These are phyloP conservation scores for Metschnikowia similis DNA, from an alignment of 805 yeast genomes.

Conservation along the genomic window DNA sequence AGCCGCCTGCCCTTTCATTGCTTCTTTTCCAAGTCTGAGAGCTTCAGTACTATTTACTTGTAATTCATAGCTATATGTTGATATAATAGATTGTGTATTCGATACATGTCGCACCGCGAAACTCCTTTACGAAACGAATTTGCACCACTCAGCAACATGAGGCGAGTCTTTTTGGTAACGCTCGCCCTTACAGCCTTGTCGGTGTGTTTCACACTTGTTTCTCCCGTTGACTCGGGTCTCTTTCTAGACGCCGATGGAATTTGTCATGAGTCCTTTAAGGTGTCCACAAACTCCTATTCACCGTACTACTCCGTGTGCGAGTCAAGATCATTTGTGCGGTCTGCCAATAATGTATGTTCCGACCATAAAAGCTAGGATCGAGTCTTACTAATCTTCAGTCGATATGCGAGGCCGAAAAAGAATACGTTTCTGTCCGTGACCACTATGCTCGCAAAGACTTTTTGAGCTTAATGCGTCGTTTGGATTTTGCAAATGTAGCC, in stretches of 20 bases:
- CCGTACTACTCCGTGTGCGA: slow-evolving; percentile 13
- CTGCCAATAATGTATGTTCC: slow-evolving; percentile 10
- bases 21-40: slow-evolving; percentile 7
- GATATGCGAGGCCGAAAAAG: slow-evolving; percentile 16
- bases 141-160: neutral
- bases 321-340: slow-evolving; percentile 8
- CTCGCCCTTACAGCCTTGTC: neutral
- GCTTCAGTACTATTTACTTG: slow-evolving; percentile 14
- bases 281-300: slow-evolving; percentile 9
- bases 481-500: neutral
- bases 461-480: slow-evolving; percentile 22
- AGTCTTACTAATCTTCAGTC: slow-evolving; percentile 5
- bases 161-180: neutral
- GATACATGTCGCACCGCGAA: neutral
- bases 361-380: neutral
- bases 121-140: neutral
- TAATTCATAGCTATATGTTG: slow-evolving; percentile 18
- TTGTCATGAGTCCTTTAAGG: neutral
- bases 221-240: neutral
- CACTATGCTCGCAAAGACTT: slow-evolving; percentile 26
- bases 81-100: slow-evolving; percentile 17
- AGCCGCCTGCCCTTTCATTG: slow-evolving; percentile 10
- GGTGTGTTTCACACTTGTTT: neutral
- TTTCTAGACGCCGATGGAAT: neutral
- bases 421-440: slow-evolving; percentile 28